phyloP scores from a whole-genome alignment of 106 monocot genomes.

The Xerophyta viscosa region DNA sequence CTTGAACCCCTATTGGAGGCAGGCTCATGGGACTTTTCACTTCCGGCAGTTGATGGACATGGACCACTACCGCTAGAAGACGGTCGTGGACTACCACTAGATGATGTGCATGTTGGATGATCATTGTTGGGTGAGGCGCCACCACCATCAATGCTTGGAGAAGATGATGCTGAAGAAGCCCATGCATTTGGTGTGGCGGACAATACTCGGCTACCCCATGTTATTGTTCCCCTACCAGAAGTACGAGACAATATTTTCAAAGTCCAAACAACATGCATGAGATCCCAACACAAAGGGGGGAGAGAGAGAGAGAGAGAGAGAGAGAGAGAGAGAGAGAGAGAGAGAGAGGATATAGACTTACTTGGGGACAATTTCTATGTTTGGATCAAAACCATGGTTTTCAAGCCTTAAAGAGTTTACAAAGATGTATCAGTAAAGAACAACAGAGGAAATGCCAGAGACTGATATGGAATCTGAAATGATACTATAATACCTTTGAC shows the following conservation, averaged over 20 bases:
- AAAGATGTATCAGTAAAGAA: neutral
- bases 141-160: slow-evolving; percentile 57
- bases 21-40: slow-evolving; percentile 57
- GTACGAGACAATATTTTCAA: slow-evolving; percentile 6
- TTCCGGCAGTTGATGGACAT: slow-evolving; percentile 84
- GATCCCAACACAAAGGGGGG: too few relatives aligned
- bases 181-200: slow-evolving; percentile 55
- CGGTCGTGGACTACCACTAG: slow-evolving; percentile 70
- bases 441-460: neutral
- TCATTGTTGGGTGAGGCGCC: slow-evolving; percentile 48
- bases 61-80: slow-evolving; percentile 58
- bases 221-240: slow-evolving; percentile 74
- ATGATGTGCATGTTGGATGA: slow-evolving; percentile 75
- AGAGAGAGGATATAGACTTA: too few relatives aligned
- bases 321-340: too few relatives aligned
- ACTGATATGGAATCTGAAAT: too few relatives aligned
- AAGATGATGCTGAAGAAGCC: slow-evolving; percentile 46
- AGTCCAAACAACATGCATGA: neutral
- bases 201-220: slow-evolving; percentile 73
- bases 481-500: slow-evolving; percentile 45
- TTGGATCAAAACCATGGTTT: slow-evolving; percentile 91
- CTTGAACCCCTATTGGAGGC: slow-evolving; percentile 45
- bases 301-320: too few relatives aligned
- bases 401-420: slow-evolving; percentile 54
- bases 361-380: slow-evolving; percentile 99